A percentile compares a stretch with the other conserved stretches of the same genome.
phyloP scores from a whole-genome alignment of 169 alveolate species.

The Cryptosporidium meleagridis region DNA sequence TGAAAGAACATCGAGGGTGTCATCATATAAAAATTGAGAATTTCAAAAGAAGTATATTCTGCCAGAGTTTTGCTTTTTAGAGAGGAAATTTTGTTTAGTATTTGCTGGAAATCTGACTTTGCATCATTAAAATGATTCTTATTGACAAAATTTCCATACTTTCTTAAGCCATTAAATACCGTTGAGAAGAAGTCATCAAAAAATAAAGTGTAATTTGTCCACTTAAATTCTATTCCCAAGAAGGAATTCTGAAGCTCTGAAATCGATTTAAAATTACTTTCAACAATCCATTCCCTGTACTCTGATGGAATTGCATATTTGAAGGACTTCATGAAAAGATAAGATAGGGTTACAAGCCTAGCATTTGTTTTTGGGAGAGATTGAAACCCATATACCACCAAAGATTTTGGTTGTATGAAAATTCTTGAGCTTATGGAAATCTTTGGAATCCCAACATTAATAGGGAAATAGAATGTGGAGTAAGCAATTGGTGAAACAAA shows the following conservation, averaged over 20 bases:
- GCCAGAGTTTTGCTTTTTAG: not conserved
- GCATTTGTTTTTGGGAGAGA: constrained; percentile 29
- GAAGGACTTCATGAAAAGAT: constrained; percentile 41
- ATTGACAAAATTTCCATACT: not conserved
- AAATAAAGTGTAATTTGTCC: constrained; percentile 10
- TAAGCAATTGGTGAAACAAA: constrained; percentile 55
- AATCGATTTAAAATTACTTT: not conserved
- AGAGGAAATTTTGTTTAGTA: not conserved
- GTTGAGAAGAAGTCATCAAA: constrained; percentile 1
- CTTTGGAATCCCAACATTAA: constrained; percentile 22
- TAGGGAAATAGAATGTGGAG: constrained; percentile 38
- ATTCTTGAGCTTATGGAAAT: constrained; percentile 6
- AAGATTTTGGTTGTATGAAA: constrained; percentile 23
- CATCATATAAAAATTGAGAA: constrained; percentile 34
- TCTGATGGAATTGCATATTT: not conserved
- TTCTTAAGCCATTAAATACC: not conserved
- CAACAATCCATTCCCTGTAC: constrained; percentile 6
- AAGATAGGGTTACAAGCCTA: constrained; percentile 31
- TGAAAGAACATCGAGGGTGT: constrained; percentile 14
- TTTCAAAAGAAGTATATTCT: constrained; percentile 14
- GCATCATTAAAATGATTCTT: constrained; percentile 11
- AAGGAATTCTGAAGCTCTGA: constrained; percentile 12
- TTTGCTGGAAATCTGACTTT: constrained; percentile 37
- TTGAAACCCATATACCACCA: constrained; percentile 34
- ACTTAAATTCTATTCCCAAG: constrained; percentile 14